phyloP scores from a whole-genome alignment of 805 yeast genomes.

The Kuraishia borneana region DNA sequence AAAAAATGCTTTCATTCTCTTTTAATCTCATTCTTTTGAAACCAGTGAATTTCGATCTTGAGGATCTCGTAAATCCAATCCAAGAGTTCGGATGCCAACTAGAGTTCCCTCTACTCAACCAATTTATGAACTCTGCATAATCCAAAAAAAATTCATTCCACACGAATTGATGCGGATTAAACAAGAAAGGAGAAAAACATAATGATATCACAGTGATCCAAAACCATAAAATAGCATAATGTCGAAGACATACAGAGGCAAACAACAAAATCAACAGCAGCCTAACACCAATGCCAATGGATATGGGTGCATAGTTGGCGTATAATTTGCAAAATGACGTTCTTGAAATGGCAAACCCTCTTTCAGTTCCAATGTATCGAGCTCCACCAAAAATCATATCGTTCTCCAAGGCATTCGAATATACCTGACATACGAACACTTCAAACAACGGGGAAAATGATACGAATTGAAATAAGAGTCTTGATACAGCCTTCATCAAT shows the following conservation, averaged over 20 bases:
- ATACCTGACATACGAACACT: conserved; percentile 90
- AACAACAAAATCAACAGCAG: conserved; percentile 60
- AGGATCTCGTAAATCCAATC: conserved; percentile 62
- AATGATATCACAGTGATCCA: conserved; percentile 36
- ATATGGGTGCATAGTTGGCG: conserved; percentile 63
- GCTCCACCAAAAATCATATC: conserved; percentile 91
- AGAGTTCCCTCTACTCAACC: conserved; percentile 77
- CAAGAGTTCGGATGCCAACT: conserved; percentile 63
- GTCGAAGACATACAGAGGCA: conserved; percentile 76
- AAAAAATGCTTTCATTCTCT: conserved; percentile 35
- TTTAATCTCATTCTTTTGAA: conserved; percentile 65
- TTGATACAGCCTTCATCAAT: conserved; percentile 53
- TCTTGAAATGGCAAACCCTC: conserved; percentile 88
- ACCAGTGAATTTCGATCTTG: conserved; percentile 88
- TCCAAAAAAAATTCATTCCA: conserved; percentile 36
- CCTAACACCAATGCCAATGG: conserved; percentile 71
- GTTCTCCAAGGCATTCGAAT: conserved; percentile 63
- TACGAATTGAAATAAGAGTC: conserved; percentile 65
- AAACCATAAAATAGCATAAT: conserved; percentile 53
- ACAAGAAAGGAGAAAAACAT: conserved; percentile 37
- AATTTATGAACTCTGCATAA: conserved; percentile 40
- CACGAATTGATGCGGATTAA: conserved; percentile 44
- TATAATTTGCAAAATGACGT: conserved; percentile 61
- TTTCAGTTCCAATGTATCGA: conserved; percentile 80
- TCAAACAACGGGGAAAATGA: conserved; percentile 89